A percentile compares a stretch with the other conserved stretches of the same genome.
Evolutionary conservation across 1,139 yeast genomes (phyloP).

Genomic region (Geotrichum macrosporum): DNA sequence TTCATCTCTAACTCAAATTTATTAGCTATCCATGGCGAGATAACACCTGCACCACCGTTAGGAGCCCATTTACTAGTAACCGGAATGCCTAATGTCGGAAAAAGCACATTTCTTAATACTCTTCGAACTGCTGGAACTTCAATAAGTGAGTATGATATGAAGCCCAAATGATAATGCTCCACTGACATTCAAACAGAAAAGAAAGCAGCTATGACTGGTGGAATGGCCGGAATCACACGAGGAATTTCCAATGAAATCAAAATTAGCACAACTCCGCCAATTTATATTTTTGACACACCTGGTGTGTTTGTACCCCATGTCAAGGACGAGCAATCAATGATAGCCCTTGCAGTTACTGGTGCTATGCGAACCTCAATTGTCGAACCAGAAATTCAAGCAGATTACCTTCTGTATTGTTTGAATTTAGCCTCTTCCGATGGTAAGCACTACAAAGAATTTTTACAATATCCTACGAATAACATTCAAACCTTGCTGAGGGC

Average conservation of each 20-base stretch:
- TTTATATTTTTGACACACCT: conserved; percentile 82
- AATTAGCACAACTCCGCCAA: conserved; percentile 57
- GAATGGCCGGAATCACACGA: conserved; percentile 87
- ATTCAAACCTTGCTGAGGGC: conserved; percentile 55
- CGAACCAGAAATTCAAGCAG: conserved; percentile 85
- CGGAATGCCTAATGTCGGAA: conserved; percentile 99
- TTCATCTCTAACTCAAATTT: not conserved
- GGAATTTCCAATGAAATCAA: conserved; percentile 72
- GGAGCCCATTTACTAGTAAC: conserved; percentile 74
- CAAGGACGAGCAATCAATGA: conserved; percentile 63
- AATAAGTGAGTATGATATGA: conserved; percentile 36
- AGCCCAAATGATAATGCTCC: conserved; percentile 9
- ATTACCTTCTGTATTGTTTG: conserved; percentile 68
- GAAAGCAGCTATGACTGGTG: conserved; percentile 82
- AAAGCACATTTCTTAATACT: conserved; percentile 80
- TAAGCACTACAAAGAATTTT: conserved; percentile 39
- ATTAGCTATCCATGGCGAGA: conserved; percentile 23
- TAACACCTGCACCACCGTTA: conserved; percentile 64
- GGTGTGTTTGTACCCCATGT: conserved; percentile 85
- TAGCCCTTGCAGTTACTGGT: conserved; percentile 69
- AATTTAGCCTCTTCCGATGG: conserved; percentile 44
- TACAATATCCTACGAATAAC: conserved; percentile 69
- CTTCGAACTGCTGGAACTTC: conserved; percentile 55
- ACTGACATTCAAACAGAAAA: conserved; percentile 33
- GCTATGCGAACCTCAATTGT: conserved; percentile 67